Evolutionary conservation across 495 filamentous ascomycete species (phyloP).

Genomic region (Oleoguttula mirabilis): DNA sequence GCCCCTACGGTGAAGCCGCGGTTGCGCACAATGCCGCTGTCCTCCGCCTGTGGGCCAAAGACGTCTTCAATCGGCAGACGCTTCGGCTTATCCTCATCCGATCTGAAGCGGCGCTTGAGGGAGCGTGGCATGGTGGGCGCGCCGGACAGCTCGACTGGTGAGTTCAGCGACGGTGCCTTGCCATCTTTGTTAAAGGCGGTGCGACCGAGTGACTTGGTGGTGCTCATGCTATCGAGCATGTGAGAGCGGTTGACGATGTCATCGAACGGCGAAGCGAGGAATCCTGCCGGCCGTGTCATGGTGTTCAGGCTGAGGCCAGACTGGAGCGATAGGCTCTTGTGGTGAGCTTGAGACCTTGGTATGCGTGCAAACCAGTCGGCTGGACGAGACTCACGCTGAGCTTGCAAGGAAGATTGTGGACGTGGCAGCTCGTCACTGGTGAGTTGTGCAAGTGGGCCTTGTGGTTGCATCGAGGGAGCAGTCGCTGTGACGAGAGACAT

Average conservation of each 20-base stretch:
- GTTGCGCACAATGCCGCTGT: conserved; percentile 35
- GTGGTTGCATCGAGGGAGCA: conserved; percentile 63
- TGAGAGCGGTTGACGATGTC: conserved; percentile 3
- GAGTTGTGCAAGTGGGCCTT: conserved; percentile 55
- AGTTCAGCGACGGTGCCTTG: conserved; percentile 15
- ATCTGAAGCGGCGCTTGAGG: conserved; percentile 42
- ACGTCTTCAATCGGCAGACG: conserved; percentile 38
- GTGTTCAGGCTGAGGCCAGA: conserved; percentile 28
- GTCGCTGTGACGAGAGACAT: conserved; percentile 73
- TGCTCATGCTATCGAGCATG: conserved; percentile 15
- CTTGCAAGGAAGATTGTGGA: conserved; percentile 10
- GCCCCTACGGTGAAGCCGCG: conserved; percentile 53
- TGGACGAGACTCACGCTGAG: conserved; percentile 9
- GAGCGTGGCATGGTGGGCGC: conserved; percentile 26
- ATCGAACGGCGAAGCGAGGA: conserved; percentile 24
- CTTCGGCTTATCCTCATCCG: conserved; percentile 37
- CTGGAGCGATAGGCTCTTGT: conserved; percentile 33
- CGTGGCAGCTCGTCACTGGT: conserved; percentile 28
- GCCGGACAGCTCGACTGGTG: conserved; percentile 19
- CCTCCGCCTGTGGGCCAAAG: conserved; percentile 32
- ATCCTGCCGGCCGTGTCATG: too few species aligned
- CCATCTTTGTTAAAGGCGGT: conserved; percentile 10
- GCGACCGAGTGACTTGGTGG: conserved; percentile 16
- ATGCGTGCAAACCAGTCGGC: conserved; percentile 20
- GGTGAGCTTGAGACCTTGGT: conserved; percentile 27